phyloP scores from a whole-genome alignment of 2,329 filamentous ascomycete species.

The Beauveria bassiana region DNA sequence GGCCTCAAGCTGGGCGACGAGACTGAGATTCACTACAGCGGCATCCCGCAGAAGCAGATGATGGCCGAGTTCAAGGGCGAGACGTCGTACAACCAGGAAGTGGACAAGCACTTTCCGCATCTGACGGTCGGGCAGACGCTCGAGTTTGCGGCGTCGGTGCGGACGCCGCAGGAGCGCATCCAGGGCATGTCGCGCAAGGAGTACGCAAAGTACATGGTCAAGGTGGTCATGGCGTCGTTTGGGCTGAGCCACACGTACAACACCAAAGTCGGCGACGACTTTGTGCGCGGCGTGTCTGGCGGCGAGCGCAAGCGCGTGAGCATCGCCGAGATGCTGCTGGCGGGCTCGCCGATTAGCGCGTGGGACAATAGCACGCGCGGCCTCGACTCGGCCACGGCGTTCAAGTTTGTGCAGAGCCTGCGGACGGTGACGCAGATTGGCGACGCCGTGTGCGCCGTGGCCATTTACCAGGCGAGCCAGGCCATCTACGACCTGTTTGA shows the following conservation, averaged over 20 bases:
- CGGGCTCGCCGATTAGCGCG: constrained; percentile 43
- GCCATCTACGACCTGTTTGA: constrained; percentile 67
- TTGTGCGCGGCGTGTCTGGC: constrained; percentile 63
- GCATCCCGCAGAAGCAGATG: constrained; percentile 46
- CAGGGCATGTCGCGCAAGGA: constrained; percentile 53
- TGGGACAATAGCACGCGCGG: constrained; percentile 74
- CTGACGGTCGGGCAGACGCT: constrained; percentile 68
- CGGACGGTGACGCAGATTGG: constrained; percentile 58
- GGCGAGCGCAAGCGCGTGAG: constrained; percentile 73
- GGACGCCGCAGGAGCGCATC: constrained; percentile 58
- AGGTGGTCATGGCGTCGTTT: constrained; percentile 63
- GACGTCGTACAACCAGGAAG: constrained; percentile 69
- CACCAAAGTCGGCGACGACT: constrained; percentile 69
- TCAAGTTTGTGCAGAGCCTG: constrained; percentile 64
- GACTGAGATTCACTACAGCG: constrained; percentile 55
- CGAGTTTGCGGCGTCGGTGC: constrained; percentile 61
- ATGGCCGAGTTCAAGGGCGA: constrained; percentile 55
- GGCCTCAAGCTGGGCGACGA: constrained; percentile 45
- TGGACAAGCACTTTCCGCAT: constrained; percentile 69
- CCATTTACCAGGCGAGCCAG: constrained; percentile 66
- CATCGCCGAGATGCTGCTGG: constrained; percentile 70
- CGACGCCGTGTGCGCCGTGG: constrained; percentile 54
- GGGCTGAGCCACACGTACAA: constrained; percentile 64
- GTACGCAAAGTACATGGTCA: constrained; percentile 53
- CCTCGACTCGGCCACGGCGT: constrained; percentile 63